Evolutionary conservation across 1,284 basidiomycete species (phyloP), one percentile per base, ranked within the genome.

Genomic region (Fomitopsis betulina): DNA sequence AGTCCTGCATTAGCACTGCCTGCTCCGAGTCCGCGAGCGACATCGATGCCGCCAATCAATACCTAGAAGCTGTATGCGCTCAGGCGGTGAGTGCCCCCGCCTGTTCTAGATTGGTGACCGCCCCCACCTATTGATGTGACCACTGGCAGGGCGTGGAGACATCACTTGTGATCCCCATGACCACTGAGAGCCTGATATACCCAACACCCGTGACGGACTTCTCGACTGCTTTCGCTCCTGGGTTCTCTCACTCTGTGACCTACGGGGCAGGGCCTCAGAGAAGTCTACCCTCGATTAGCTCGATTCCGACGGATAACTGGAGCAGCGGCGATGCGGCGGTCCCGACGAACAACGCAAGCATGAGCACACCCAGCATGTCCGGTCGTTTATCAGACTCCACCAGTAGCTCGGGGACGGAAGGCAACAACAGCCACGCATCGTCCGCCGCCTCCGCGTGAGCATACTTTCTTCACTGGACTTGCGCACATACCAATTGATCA

Each of bases 21-120:
- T 87, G 85, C 75, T 57, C 63, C 0, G 79, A 79, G 49, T 57
- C 63, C 0, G 79, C 79, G 49, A 53, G 54, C 25, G 83, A 86
- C 64, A 72, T 85, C 58, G 40, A 65, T 17, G 66, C 58, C 25
- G 83, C 85, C 19, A 69, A 79, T 49, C 35, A 60, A 0, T 73
- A 72, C 59, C 76, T 84, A 2, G 73, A 75, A 57, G 58, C 64
- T 8, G 67, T 82, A 37, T 88, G 86, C 63, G 63, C 60, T 0
- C 68, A 75, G 55, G 80, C 82, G 51, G 85, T 86, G 67, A 60
- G 83, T 79, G 23, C 25, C 21, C n/a, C 19, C 7, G 7, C 39
- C 5, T 42, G 39, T 33, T 30, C 27, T 30, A 30, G 27, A 4
- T 4, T 30, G 27, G 27, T 30, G 27, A 1, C 27, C 27, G 27